A percentile compares a stretch with the other conserved stretches of the same genome.
phyloP scores from a whole-genome alignment of 1,284 basidiomycete genomes.

The Cerioporus squamosus region DNA sequence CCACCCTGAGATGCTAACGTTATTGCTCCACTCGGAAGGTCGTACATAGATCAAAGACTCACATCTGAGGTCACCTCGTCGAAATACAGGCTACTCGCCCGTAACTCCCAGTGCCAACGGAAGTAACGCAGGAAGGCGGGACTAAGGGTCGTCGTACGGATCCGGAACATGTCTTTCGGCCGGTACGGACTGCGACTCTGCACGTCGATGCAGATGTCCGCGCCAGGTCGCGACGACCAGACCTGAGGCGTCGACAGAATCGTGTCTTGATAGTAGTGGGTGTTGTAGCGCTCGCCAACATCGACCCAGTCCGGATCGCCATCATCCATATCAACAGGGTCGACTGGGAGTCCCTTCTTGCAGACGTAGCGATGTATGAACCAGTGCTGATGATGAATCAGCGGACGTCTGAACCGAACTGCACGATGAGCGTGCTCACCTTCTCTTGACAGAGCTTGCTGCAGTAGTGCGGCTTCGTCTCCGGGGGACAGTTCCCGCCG shows the following conservation, averaged over 20 bases:
- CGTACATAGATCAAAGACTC: too few relatives aligned
- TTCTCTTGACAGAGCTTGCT: conserved; percentile 3
- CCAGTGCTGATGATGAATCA: conserved; percentile 2
- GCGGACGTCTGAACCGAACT: too few relatives aligned
- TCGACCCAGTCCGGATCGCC: conserved; percentile 3
- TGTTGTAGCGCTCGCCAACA: background rate
- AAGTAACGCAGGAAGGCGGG: conserved; percentile 1
- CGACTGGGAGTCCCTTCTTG: background rate
- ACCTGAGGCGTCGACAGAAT: too few relatives aligned
- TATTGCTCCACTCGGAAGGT: too few relatives aligned
- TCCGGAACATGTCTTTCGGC: background rate
- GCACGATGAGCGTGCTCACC: background rate
- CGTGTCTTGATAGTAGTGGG: background rate
- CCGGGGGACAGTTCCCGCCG: conserved; percentile 3
- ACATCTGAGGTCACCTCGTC: too few relatives aligned
- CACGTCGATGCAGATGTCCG: conserved; percentile 14
- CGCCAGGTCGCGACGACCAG: background rate
- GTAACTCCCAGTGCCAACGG: background rate
- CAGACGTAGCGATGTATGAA: conserved; percentile 4
- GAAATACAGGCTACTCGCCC: too few relatives aligned
- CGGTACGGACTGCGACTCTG: conserved; percentile 1
- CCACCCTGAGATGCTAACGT: too few relatives aligned
- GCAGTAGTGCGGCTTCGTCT: conserved; percentile 14
- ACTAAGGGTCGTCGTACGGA: conserved; percentile 6
- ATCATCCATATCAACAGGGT: background rate